Evolutionary conservation across 352 stramenopile genomes (phyloP).

Genomic region (Phytopythium montanum): DNA sequence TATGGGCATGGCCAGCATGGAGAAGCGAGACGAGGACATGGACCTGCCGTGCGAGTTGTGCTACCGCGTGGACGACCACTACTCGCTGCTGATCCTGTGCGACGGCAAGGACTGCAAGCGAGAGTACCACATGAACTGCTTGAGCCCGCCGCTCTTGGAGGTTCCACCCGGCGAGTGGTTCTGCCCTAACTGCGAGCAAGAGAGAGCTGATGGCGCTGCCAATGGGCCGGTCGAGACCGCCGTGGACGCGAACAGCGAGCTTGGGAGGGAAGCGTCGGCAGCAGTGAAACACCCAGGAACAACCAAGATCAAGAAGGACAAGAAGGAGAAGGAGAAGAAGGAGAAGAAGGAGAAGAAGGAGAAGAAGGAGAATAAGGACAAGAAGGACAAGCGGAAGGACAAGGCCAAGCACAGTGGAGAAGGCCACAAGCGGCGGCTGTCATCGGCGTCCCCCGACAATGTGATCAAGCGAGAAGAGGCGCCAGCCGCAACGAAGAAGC

Average conservation of each 20-base stretch:
- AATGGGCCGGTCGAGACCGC: conserved; percentile 13
- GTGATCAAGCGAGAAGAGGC: conserved; percentile 13
- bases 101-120: conserved; percentile 78
- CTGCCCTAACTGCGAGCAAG: conserved; percentile 61
- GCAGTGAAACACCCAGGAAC: conserved; percentile 5
- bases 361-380: conserved; percentile 16
- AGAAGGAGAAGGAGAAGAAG: neutral
- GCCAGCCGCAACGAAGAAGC: conserved; percentile 36
- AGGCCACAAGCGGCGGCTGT: conserved; percentile 53
- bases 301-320: conserved; percentile 51
- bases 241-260: neutral
- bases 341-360: too few relatives aligned
- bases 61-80: conserved; percentile 78
- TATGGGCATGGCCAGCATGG: conserved; percentile 54
- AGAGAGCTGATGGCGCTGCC: conserved; percentile 25
- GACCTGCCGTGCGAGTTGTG: conserved; percentile 83
- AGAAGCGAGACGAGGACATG: conserved; percentile 51
- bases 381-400: conserved; percentile 47
- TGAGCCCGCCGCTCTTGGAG: conserved; percentile 53
- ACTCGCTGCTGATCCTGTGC: conserved; percentile 81
- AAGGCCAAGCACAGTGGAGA: conserved; percentile 55
- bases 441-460: conserved; percentile 40
- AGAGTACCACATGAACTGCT: conserved; percentile 86
- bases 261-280: conserved; percentile 4
- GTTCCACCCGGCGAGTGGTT: conserved; percentile 77